phyloP scores from a whole-genome alignment of 2,329 filamentous ascomycete species.

The Aphanocladium album region DNA sequence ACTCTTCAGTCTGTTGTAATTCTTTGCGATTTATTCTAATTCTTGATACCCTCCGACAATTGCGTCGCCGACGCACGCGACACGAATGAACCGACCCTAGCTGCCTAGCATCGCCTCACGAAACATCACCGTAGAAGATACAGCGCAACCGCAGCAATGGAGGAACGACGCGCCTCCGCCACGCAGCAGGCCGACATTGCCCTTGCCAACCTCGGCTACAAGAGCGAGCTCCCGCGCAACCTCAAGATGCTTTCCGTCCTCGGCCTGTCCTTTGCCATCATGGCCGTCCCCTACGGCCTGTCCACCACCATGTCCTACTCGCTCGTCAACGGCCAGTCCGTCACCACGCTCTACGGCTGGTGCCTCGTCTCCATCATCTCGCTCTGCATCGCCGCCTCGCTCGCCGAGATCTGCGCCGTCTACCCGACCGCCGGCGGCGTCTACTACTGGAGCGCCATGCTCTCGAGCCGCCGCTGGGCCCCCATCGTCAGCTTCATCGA shows the following conservation, averaged over 20 bases:
- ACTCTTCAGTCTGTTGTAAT: no score
- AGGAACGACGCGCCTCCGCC: conserved; percentile 16
- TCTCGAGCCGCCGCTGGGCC: conserved; percentile 56
- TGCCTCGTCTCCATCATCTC: conserved; percentile 62
- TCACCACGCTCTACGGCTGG: conserved; percentile 70
- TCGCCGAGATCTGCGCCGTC: conserved; percentile 69
- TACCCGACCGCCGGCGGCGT: conserved; percentile 57
- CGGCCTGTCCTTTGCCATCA: conserved; percentile 46
- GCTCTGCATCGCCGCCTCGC: conserved; percentile 62
- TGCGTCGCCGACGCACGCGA: background rate
- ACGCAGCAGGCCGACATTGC: conserved; percentile 33
- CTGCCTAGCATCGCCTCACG: background rate
- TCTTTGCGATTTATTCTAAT: background rate
- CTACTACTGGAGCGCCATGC: conserved; percentile 69
- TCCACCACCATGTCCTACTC: conserved; percentile 44
- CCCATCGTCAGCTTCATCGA: conserved; percentile 65
- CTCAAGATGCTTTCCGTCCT: conserved; percentile 46
- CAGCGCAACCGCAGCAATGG: background rate
- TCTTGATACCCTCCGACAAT: background rate
- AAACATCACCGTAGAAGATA: background rate
- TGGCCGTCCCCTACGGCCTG: conserved; percentile 46
- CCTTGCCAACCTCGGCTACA: conserved; percentile 45
- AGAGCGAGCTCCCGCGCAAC: conserved; percentile 44
- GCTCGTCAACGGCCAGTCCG: conserved; percentile 67
- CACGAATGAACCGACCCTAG: background rate